Conservation (phyloP, 106 monocot genomes). For the Dendrobium nobile region DNA sequence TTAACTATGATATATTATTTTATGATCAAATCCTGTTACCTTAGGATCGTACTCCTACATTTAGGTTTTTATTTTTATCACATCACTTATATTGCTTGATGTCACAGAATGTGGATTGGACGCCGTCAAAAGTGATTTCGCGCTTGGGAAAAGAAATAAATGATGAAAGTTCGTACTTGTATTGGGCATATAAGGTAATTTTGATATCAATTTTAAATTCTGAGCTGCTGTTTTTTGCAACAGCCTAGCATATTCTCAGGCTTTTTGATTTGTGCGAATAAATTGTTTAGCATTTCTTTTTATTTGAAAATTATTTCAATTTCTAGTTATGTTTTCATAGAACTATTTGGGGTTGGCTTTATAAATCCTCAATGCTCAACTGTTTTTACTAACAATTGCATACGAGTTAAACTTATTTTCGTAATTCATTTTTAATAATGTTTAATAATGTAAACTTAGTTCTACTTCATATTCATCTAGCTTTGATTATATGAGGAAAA, state of each 20-base stretch:
- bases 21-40: not conserved
- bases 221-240: not conserved
- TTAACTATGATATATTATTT: not conserved
- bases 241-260: not conserved
- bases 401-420: too few species aligned
- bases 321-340: not conserved
- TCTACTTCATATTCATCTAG: too few species aligned
- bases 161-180: conserved; percentile 78
- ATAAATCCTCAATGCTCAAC: too few species aligned
- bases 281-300: not conserved
- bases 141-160: conserved; percentile 95
- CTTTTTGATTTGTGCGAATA: not conserved
- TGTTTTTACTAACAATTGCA: too few species aligned
- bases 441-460: too few species aligned
- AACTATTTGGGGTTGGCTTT: not conserved
- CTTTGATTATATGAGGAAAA: too few species aligned
- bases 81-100: not conserved
- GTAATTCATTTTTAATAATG: too few species aligned
- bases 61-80: not conserved
- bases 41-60: not conserved
- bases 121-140: conserved; percentile 87
- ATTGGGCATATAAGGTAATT: conserved; percentile 68
- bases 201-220: not conserved
- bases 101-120: conserved; percentile 64
- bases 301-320: not conserved